These are phyloP conservation scores for Penicillium angulare DNA, from an alignment of 495 filamentous ascomycete genomes.

Conservation along the genomic window DNA sequence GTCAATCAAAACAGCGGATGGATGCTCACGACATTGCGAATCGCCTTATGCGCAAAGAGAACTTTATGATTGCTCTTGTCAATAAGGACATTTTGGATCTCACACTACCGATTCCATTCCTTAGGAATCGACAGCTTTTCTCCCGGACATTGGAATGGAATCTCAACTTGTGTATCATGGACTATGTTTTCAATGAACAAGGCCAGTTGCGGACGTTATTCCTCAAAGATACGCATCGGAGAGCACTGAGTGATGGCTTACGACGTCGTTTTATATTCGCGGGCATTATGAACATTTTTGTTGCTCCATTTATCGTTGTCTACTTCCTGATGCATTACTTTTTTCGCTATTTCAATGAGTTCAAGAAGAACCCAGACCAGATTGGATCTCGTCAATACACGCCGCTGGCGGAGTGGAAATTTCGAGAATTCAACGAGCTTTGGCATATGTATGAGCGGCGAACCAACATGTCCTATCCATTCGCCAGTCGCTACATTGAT, in stretches of 20 bases:
- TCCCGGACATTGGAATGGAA: conserved; percentile 86
- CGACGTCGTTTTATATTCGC: conserved; percentile 74
- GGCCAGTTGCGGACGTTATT: conserved; percentile 82
- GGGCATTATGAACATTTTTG: conserved; percentile 80
- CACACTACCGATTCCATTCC: conserved; percentile 79
- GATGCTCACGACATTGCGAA: conserved; percentile 98
- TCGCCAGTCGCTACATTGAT: conserved; percentile 86
- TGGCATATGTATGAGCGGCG: conserved; percentile 87
- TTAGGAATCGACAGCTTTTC: conserved; percentile 74
- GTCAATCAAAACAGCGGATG: conserved; percentile 89
- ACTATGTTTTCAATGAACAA: conserved; percentile 87
- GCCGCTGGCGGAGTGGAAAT: conserved; percentile 94
- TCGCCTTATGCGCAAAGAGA: conserved; percentile 92
- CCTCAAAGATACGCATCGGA: conserved; percentile 76
- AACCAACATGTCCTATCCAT: conserved; percentile 91
- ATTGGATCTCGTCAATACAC: conserved; percentile 85
- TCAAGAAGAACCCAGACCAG: conserved; percentile 85
- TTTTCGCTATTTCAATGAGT: conserved; percentile 92
- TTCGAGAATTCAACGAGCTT: conserved; percentile 96
- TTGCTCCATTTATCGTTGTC: conserved; percentile 77
- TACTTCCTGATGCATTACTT: conserved; percentile 86
- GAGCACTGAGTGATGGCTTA: conserved; percentile 72
- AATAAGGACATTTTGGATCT: conserved; percentile 95
- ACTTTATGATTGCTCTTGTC: conserved; percentile 92
- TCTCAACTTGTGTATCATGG: conserved; percentile 81